Evolutionary conservation across 2,329 filamentous ascomycete genomes (phyloP).

Genomic region (Trichoderma koningiopsis): DNA sequence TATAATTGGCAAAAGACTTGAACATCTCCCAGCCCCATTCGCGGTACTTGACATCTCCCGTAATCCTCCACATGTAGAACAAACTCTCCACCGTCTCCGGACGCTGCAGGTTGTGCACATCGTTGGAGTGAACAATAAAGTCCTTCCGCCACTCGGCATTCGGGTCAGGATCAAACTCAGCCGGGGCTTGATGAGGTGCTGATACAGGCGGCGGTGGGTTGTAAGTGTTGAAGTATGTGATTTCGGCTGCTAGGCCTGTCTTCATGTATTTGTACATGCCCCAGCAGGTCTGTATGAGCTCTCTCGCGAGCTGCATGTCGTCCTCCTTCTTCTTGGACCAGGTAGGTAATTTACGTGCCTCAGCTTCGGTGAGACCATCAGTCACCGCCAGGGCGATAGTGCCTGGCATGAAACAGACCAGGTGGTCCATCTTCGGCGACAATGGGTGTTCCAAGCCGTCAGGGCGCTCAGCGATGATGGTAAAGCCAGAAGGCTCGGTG

Average conservation of each 20-base stretch:
- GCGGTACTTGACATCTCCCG: constrained; percentile 82
- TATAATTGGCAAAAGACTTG: constrained; percentile 83
- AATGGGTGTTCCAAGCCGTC: constrained; percentile 67
- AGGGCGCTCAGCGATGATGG: constrained; percentile 86
- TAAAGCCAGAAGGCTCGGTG: constrained; percentile 75
- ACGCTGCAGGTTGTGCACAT: constrained; percentile 89
- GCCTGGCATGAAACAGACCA: constrained; percentile 96
- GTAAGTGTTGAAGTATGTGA: constrained; percentile 83
- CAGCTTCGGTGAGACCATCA: constrained; percentile 71
- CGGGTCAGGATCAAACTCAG: constrained; percentile 52
- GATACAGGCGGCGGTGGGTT: constrained; percentile 64
- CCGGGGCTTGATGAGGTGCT: constrained; percentile 51
- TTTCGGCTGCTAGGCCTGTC: constrained; percentile 92
- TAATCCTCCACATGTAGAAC: constrained; percentile 99
- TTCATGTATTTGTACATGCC: constrained; percentile 91
- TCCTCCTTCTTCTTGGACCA: constrained; percentile 83
- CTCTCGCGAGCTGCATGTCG: constrained; percentile 82
- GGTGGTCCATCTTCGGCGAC: constrained; percentile 93
- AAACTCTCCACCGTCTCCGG: constrained; percentile 96
- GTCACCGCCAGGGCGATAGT: constrained; percentile 91
- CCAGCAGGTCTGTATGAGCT: constrained; percentile 97
- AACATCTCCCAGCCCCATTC: constrained; percentile 99
- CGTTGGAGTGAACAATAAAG: constrained; percentile 76
- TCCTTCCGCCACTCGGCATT: constrained; percentile 74
- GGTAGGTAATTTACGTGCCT: constrained; percentile 69